phyloP scores from a whole-genome alignment of 73 alveolate species.

The Blepharisma stoltei region DNA sequence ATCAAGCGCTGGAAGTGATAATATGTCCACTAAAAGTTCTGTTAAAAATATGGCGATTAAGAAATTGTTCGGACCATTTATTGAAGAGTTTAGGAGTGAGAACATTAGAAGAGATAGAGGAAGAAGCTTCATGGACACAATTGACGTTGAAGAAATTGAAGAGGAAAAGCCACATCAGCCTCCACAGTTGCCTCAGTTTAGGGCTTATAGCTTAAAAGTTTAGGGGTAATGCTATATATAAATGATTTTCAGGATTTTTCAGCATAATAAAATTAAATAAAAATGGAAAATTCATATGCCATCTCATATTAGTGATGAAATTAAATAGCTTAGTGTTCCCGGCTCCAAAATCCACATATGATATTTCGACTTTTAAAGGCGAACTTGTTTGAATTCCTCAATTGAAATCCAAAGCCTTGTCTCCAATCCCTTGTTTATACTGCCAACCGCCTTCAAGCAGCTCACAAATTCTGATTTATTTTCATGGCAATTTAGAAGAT shows the following conservation, averaged over 20 bases:
- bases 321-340: background rate
- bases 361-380: background rate
- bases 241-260: background rate
- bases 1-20: constrained; percentile 5
- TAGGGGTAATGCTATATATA: background rate
- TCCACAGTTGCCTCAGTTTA: no score
- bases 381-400: constrained; percentile 16
- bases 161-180: no score
- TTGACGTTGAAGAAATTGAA: no score
- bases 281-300: background rate
- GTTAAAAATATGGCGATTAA: background rate
- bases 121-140: no score
- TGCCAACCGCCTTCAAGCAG: background rate
- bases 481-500: constrained; percentile 31
- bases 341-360: background rate
- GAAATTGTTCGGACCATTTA: constrained; percentile 11
- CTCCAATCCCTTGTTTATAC: constrained; percentile 25
- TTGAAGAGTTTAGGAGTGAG: constrained; percentile 24
- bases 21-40: constrained; percentile 22
- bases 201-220: no score
- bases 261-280: background rate
- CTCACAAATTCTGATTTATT: background rate
- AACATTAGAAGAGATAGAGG: background rate
- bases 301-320: constrained; percentile 4
- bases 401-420: background rate